A percentile compares a stretch with the other conserved stretches of the same genome.
These are phyloP conservation scores for Kluyveromyces aestuarii DNA, from an alignment of 805 yeast species.

Conservation along the genomic window DNA sequence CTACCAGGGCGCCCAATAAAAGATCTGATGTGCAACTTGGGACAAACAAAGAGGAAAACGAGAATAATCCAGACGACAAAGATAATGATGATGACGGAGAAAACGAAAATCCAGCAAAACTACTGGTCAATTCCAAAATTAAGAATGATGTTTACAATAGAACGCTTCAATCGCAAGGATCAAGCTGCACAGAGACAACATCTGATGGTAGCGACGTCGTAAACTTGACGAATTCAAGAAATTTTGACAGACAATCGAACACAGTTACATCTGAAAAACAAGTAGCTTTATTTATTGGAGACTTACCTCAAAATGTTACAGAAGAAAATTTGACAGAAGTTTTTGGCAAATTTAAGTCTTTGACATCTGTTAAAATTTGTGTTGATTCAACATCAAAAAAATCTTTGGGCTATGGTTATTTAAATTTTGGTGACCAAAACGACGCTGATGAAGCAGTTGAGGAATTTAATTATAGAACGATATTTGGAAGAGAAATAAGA, in stretches of 20 bases:
- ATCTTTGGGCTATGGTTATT: constrained; percentile 67
- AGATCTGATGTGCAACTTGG: not conserved
- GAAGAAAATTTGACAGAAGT: constrained; percentile 39
- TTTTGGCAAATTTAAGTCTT: constrained; percentile 37
- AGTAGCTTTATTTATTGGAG: constrained; percentile 52
- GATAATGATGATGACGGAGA: not conserved
- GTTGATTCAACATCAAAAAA: constrained; percentile 41
- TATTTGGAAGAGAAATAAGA: constrained; percentile 38
- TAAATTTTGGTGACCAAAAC: constrained; percentile 42
- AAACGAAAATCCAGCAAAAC: not conserved
- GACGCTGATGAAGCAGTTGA: constrained; percentile 52
- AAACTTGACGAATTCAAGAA: not conserved
- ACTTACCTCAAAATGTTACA: constrained; percentile 40
- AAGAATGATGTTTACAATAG: not conserved
- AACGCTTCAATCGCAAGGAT: not conserved
- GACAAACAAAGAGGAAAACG: not conserved
- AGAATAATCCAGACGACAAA: not conserved
- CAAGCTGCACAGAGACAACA: constrained; percentile 1
- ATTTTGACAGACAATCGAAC: not conserved
- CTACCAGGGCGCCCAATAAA: not conserved
- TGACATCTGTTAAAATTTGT: constrained; percentile 54
- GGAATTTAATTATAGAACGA: constrained; percentile 41
- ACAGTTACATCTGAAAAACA: constrained; percentile 4
- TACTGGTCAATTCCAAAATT: not conserved
- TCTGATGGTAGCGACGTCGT: constrained; percentile 2